Base-by-base conservation (phyloP, 768 basidiomycete species). In the Suillus occidentalis region DNA sequence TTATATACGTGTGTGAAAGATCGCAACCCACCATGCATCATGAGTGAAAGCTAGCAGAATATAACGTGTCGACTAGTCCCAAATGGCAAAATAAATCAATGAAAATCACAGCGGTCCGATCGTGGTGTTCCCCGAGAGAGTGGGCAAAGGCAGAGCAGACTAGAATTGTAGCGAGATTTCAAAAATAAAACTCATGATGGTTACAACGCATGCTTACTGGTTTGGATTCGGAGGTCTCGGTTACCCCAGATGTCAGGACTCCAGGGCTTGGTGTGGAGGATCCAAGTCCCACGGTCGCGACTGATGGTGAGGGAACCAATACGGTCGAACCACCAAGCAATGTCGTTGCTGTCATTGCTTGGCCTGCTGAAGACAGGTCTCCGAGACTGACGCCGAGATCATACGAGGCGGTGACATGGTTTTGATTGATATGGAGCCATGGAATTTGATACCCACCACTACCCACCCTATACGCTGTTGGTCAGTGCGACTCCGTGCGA, bases 371-470 rank as follows among this genome's bases (percentile, higher is more conserved):
- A 25, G 65, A 57, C 4, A 75, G 45, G 64, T 75, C 74, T 18
- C 12, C 63, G 1, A 68, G 53, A 28, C 69, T 73, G 10, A 49
- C 18, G 37, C 64, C 67, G 31, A 67, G 22, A 31, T 69, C 61
- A 66, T 89, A 90, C 10, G 71, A 66, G 37, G 87, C 85, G 16
- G 86, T 82, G 8, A 89, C 87, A 53, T 72, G 68, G 47, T 73
- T 75, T 72, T 89, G 87, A 40, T 77, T 73, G 59, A 90, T 77
- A 60, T 89, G 82, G 66, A 90, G 73, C 88, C 87, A 90, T 13
- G 89, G 89, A 50, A 90, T 72, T 64, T 79, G 77, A 69, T 91
- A 91, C 20, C 88, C 87, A 22, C 82, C 81, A 16, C 76, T 68
- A 4, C 83, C 87, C 13, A 86, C 77, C 52, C 76, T 81, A 60